Evolutionary conservation across 805 yeast genomes (phyloP).

Genomic region (Yamadazyma laniorum): DNA sequence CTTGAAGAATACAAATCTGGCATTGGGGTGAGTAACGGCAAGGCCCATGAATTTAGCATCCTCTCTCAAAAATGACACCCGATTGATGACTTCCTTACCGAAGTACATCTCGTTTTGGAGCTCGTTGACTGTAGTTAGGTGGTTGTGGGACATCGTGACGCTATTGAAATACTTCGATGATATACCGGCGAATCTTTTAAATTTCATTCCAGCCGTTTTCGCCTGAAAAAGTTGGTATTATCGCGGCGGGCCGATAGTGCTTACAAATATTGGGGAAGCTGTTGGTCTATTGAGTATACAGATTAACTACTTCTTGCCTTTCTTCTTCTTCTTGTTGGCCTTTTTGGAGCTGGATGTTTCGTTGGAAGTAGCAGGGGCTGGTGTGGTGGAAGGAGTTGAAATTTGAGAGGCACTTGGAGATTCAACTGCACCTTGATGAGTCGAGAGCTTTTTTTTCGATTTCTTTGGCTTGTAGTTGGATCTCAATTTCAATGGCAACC

Average conservation of each 20-base stretch:
- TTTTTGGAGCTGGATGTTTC: constrained; percentile 6
- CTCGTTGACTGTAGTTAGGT: constrained; percentile 12
- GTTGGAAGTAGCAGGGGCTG: constrained; percentile 10
- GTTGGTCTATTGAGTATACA: no score
- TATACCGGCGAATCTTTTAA: constrained; percentile 5
- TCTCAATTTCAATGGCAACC: constrained; percentile 89
- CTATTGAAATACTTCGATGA: constrained; percentile 4
- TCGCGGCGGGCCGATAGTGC: no score
- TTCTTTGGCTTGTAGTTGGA: constrained; percentile 78
- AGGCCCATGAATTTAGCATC: constrained; percentile 49
- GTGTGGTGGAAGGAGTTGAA: constrained; percentile 10
- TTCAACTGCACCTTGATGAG: constrained; percentile 28
- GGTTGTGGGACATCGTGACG: constrained; percentile 19
- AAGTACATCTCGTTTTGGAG: constrained; percentile 32
- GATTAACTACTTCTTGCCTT: constrained; percentile 21
- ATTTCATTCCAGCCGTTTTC: constrained; percentile 11
- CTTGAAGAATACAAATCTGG: constrained; percentile 49
- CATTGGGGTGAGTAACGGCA: constrained; percentile 44
- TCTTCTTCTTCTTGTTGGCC: constrained; percentile 24
- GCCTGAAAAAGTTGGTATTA: no score
- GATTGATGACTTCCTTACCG: constrained; percentile 54
- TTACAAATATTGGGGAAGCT: no score
- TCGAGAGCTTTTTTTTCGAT: constrained; percentile 43
- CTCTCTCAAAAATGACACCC: constrained; percentile 63
- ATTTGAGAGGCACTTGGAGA: constrained; percentile 9